Conservation (phyloP, 2,329 filamentous ascomycete species). For the Colletotrichum brevisporum region DNA sequence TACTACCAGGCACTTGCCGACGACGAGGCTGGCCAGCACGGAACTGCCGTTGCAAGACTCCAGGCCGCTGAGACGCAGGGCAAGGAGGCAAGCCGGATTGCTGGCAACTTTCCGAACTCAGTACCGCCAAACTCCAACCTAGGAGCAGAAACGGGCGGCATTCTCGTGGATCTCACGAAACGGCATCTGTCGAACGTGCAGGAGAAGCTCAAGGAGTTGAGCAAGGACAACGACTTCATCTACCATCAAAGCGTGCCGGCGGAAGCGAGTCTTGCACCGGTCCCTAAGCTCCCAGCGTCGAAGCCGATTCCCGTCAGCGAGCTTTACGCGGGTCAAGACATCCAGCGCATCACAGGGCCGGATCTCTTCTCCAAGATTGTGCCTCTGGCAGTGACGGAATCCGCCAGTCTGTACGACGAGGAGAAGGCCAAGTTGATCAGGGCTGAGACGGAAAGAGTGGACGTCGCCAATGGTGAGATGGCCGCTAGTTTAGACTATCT, state of each 20-base stretch:
- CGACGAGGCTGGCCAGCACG: slow-evolving; percentile 89
- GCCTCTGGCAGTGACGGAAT: slow-evolving; percentile 95
- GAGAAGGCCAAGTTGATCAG: slow-evolving; percentile 97
- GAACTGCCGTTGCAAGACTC: slow-evolving; percentile 85
- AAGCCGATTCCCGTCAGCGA: slow-evolving; percentile 98
- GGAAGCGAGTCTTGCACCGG: slow-evolving; percentile 84
- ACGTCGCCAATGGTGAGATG: slow-evolving; percentile 95
- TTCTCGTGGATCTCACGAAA: slow-evolving; percentile 85
- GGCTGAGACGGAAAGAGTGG: slow-evolving; percentile 93
- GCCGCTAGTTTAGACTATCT: slow-evolving; percentile 94
- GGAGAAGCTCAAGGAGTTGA: slow-evolving; percentile 81
- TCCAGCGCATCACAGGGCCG: slow-evolving; percentile 95
- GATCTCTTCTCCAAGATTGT: slow-evolving; percentile 98
- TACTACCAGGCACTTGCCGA: slow-evolving; percentile 95
- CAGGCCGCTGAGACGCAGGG: slow-evolving; percentile 84
- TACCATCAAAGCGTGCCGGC: slow-evolving; percentile 94
- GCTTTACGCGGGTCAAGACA: slow-evolving; percentile 96
- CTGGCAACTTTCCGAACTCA: slow-evolving; percentile 84
- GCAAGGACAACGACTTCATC: slow-evolving; percentile 98
- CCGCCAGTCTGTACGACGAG: slow-evolving; percentile 96
- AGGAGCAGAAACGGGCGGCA: slow-evolving; percentile 80
- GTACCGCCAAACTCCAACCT: slow-evolving; percentile 88
- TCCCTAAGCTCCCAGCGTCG: slow-evolving; percentile 92
- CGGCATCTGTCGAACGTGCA: slow-evolving; percentile 85
- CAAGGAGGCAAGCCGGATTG: slow-evolving; percentile 82